Evolutionary conservation across 495 filamentous ascomycete genomes (phyloP), one percentile per base, ranked within the genome.

Genomic region (Aspergillus ellipticus): DNA sequence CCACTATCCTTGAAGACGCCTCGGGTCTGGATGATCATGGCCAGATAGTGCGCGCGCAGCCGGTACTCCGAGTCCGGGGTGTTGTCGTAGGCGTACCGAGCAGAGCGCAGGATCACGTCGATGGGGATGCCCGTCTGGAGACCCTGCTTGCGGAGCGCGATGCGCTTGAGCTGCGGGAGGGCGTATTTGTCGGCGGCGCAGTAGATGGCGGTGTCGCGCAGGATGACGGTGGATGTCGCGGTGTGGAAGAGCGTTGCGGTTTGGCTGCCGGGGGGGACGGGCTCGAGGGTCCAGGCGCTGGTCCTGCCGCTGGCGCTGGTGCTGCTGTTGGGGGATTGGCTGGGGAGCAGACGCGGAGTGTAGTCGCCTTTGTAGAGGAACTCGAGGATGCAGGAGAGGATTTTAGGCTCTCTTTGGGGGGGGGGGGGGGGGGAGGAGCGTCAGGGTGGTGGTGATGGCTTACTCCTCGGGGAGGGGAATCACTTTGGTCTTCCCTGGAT

Each of bases 1-100:
- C 90, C 92, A 76, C 91, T 96, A 71, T 85, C 83, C 85, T 95
- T 96, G 79, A 96, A 96, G 61, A 88, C 92, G 80, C 89, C 88
- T 70, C 92, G 89, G 76, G 86, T 89, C 72, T 90, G 83, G 79
- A 96, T 95, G 70, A 96, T 94, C 72, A 96, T 84, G 65, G 90
- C 89, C 67, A 96, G 83, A 79, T 94, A 96, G 74, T 94, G 89
- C 76, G 92, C 90, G 77, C 92, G 92, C 60, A 97, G 85, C 63
- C 84, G 83, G 62, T 85, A 89, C 76, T 97, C 92, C 53, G 84
- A 86, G 77, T 96, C 89, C 60, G 90, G 90, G 53, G 92, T 96
- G 82, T 96, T 85, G 68, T 88, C 91, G 74, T 97, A 96, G 67
- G 90, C 90, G 75, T 90, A 97, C 65, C 90, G 89, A 58, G 91